phyloP scores from a whole-genome alignment of 495 filamentous ascomycete species.

The Tuber melanosporum region DNA sequence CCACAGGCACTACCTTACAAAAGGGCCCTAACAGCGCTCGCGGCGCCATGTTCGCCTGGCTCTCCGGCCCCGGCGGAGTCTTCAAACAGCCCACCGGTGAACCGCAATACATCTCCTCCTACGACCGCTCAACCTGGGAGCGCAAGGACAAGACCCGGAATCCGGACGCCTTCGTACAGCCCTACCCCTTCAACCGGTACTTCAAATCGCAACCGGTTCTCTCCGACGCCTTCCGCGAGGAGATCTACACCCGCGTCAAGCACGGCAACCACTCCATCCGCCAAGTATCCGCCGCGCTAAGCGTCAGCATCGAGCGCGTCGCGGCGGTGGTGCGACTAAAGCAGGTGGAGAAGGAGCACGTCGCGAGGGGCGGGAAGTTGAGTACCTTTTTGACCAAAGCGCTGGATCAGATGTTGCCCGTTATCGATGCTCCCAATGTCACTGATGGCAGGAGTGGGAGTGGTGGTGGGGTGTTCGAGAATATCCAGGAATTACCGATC shows the following conservation, averaged over 20 bases:
- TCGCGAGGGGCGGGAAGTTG: conserved; percentile 62
- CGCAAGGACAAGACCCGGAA: conserved; percentile 20
- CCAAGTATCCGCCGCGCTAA: conserved; percentile 66
- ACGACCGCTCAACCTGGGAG: conserved; percentile 43
- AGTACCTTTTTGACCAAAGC: conserved; percentile 69
- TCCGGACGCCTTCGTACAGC: conserved; percentile 37
- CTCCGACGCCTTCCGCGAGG: conserved; percentile 64
- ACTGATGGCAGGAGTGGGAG: conserved; percentile 24
- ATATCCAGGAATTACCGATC: conserved; percentile 83
- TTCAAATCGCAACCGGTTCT: conserved; percentile 71
- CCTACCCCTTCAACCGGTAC: conserved; percentile 68
- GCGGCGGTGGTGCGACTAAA: conserved; percentile 84
- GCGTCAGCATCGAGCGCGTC: conserved; percentile 78
- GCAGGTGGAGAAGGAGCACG: conserved; percentile 65
- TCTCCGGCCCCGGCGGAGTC: conserved; percentile 52
- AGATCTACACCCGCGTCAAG: conserved; percentile 65
- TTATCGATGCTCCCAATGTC: conserved; percentile 44
- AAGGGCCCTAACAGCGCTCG: conserved; percentile 39
- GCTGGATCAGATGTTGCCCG: conserved; percentile 73
- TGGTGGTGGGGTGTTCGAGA: conserved; percentile 51
- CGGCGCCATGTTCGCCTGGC: conserved; percentile 60
- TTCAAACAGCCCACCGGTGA: conserved; percentile 55
- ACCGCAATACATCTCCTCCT: conserved; percentile 60
- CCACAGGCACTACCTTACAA: not conserved
- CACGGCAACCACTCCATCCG: conserved; percentile 61